Evolutionary conservation across 1,284 basidiomycete genomes (phyloP), one percentile per base, ranked within the genome.

Genomic region (Agaricales sp.): DNA sequence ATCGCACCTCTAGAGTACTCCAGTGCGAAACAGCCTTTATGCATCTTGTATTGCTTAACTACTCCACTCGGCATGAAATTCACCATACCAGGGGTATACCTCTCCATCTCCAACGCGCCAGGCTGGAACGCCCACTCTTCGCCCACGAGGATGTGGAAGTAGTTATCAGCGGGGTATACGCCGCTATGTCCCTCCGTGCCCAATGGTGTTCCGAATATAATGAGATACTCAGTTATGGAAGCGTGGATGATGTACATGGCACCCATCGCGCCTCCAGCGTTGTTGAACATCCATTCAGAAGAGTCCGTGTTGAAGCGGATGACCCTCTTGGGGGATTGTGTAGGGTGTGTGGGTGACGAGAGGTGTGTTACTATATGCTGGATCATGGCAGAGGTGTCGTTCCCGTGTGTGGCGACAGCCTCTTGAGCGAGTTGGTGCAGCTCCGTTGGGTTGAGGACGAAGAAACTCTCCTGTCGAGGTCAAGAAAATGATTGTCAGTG

Each of bases 251-350:
- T 78, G 67, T 92, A 97, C 95, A 99, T 98, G 43, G 85, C 83
- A 43, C 91, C 95, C 95, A 98, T 99, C 0, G 96, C 95, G 49
- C 96, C 95, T 16, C 94, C 95, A 1, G 95, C 95, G 61, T 99
- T 99, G 73, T 87, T 98, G 69, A 96, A 91, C 41, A 98, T 80
- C 95, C 95, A 98, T 61, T 98, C 92, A 46, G 75, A 71, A 4
- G 70, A 56, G 66, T 87, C 64, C 18, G 75, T 65, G 64, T 87
- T 85, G 55, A 92, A 58, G 13, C 74, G 68, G 47, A 86, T 71
- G 35, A 68, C 58, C 13, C 67, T 62, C 18, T 69, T 54, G 16
- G 30, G 12, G 30, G 11, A 37, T 37, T 37, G 12, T 11, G 30
- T 37, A 16, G 30, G n/a, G n/a, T n/a, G n/a, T n/a, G n/a, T n/a